Conservation (phyloP, 2,329 filamentous ascomycete species). For the Fusarium tanahbumbuense region DNA sequence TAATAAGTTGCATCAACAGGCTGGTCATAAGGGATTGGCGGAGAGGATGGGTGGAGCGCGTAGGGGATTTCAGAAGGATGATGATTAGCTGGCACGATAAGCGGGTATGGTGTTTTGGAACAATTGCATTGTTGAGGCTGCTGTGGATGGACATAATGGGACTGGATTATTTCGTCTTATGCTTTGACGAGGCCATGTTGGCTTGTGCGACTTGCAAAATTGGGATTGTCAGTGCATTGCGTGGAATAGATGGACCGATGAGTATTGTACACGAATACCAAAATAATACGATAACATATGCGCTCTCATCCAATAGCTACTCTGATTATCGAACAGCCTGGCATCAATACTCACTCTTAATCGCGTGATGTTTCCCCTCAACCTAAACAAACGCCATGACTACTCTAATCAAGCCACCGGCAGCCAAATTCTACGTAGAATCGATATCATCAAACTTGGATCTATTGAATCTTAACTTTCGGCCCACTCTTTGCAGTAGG, state of each 20-base stretch:
- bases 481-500: not conserved
- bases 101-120: not conserved
- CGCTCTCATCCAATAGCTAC: not conserved
- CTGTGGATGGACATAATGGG: not conserved
- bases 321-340: slow-evolving; percentile 1
- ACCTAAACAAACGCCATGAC: not conserved
- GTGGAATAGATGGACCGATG: not conserved
- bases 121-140: not conserved
- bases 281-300: not conserved
- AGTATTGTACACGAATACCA: not conserved
- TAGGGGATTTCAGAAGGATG: slow-evolving; percentile 59
- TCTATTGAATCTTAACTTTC: slow-evolving; percentile 16
- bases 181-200: not conserved
- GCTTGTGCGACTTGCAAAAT: not conserved
- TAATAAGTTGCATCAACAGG: slow-evolving; percentile 70
- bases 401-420: not conserved
- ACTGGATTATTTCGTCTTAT: not conserved
- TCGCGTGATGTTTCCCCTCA: not conserved
- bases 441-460: not conserved
- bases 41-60: slow-evolving; percentile 63
- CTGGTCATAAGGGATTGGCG: slow-evolving; percentile 62
- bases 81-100: slow-evolving; percentile 50
- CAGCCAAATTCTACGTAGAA: slow-evolving; percentile 1
- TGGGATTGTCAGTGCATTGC: not conserved
- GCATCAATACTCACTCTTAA: not conserved